A percentile compares a stretch with the other conserved stretches of the same genome.
Evolutionary conservation across 2,329 filamentous ascomycete species (phyloP).

Genomic region (Cladosporium sp.): DNA sequence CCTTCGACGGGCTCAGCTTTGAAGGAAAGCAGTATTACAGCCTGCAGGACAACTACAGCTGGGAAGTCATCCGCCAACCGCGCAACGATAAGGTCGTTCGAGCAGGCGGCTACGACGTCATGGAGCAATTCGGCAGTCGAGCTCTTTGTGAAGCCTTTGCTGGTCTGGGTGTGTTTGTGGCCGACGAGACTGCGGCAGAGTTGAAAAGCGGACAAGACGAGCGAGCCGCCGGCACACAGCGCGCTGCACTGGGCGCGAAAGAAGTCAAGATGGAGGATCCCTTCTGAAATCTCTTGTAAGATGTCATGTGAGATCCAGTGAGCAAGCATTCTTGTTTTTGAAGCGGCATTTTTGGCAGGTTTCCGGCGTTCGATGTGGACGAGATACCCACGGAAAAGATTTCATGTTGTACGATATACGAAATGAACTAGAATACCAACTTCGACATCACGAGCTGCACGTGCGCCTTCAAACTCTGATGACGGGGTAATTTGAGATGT

Average conservation of each 20-base stretch:
- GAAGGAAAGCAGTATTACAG: conserved; percentile 66
- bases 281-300: conserved; percentile 31
- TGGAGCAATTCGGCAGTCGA: conserved; percentile 72
- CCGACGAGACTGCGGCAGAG: conserved; percentile 62
- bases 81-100: conserved; percentile 65
- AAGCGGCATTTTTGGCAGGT: conserved; percentile 4
- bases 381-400: conserved; percentile 1
- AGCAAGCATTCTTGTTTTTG: neutral
- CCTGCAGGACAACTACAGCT: conserved; percentile 69
- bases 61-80: conserved; percentile 69
- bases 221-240: conserved; percentile 37
- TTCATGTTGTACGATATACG: conserved; percentile 6
- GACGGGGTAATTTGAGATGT: neutral
- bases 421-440: neutral
- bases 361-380: conserved; percentile 3
- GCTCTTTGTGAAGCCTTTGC: conserved; percentile 87
- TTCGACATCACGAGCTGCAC: neutral
- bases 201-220: conserved; percentile 38
- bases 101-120: conserved; percentile 79
- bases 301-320: neutral
- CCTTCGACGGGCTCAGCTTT: conserved; percentile 75
- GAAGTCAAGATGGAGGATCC: conserved; percentile 46
- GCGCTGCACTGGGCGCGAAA: conserved; percentile 61
- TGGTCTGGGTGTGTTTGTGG: conserved; percentile 82
- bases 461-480: neutral